These are phyloP conservation scores for Xylariaceae sp. DNA, from an alignment of 2,329 filamentous ascomycete species.

Conservation along the genomic window DNA sequence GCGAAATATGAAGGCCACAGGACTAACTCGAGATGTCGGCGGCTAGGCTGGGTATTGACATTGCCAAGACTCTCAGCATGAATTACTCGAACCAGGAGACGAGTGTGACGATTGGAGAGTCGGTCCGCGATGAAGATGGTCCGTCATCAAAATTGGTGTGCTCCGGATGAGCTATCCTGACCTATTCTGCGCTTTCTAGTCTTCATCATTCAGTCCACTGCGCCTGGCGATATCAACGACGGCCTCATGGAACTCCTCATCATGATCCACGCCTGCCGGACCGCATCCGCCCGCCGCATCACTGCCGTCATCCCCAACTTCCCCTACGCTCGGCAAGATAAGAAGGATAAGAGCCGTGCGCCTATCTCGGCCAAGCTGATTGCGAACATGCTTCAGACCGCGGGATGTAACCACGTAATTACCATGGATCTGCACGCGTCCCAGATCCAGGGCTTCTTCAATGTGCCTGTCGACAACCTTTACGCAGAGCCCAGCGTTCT, in stretches of 20 bases:
- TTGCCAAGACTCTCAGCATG: constrained; percentile 72
- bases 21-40: constrained; percentile 10
- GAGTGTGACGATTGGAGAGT: constrained; percentile 90
- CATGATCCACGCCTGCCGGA: constrained; percentile 89
- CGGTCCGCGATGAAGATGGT: constrained; percentile 89
- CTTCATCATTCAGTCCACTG: constrained; percentile 93
- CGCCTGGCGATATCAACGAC: constrained; percentile 95
- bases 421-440: constrained; percentile 95
- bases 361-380: constrained; percentile 94
- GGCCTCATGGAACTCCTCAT: constrained; percentile 97
- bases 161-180: constrained; percentile 57
- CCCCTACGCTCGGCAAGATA: constrained; percentile 93
- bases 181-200: constrained; percentile 41
- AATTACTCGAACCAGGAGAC: constrained; percentile 87
- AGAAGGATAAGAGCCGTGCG: constrained; percentile 91
- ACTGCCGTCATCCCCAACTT: constrained; percentile 95
- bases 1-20: background rate
- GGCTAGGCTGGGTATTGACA: constrained; percentile 65
- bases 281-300: constrained; percentile 71
- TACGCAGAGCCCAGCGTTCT: constrained; percentile 91
- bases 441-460: constrained; percentile 96
- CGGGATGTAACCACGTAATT: constrained; percentile 87
- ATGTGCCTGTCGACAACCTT: constrained; percentile 68
- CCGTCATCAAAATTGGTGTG: constrained; percentile 32
- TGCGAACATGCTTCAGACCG: constrained; percentile 95